phyloP scores from a whole-genome alignment of 2,329 filamentous ascomycete species.

The Trichoderma sp. region DNA sequence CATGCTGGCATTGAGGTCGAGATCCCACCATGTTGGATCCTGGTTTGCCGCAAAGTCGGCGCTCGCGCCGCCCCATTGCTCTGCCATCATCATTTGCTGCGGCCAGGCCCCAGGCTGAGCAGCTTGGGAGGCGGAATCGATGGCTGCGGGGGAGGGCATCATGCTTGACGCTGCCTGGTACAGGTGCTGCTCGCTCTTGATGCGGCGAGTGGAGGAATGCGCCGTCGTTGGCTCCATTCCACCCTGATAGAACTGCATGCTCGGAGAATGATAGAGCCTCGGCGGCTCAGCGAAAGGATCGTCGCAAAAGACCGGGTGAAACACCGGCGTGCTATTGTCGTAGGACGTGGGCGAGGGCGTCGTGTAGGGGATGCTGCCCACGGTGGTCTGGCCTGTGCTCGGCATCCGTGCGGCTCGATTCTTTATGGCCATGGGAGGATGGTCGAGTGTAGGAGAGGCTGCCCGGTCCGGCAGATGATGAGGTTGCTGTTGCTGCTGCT shows the following conservation, averaged over 20 bases:
- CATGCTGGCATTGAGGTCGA: slow-evolving; percentile 39
- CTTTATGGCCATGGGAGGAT: slow-evolving; percentile 41
- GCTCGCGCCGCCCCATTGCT: slow-evolving; percentile 32
- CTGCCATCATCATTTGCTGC: slow-evolving; percentile 33
- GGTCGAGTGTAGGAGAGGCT: slow-evolving; percentile 41
- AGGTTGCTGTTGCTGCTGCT: background rate
- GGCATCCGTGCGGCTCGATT: slow-evolving; percentile 36
- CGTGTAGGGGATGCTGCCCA: slow-evolving; percentile 30
- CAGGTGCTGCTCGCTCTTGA: slow-evolving; percentile 39
- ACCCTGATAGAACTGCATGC: slow-evolving; percentile 39
- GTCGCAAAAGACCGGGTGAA: slow-evolving; percentile 44
- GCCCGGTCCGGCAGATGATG: slow-evolving; percentile 31
- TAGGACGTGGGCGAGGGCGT: slow-evolving; percentile 35
- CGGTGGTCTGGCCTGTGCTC: slow-evolving; percentile 30
- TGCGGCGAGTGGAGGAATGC: slow-evolving; percentile 41
- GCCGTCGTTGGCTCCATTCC: slow-evolving; percentile 43
- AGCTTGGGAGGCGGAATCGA: slow-evolving; percentile 16
- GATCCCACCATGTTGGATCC: slow-evolving; percentile 35
- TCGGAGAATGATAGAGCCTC: slow-evolving; percentile 31
- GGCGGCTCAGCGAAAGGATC: slow-evolving; percentile 45
- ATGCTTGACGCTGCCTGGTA: slow-evolving; percentile 29
- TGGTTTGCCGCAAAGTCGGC: slow-evolving; percentile 38
- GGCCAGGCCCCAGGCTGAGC: slow-evolving; percentile 29
- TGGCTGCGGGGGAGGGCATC: background rate
- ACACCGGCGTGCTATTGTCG: slow-evolving; percentile 36